These are phyloP conservation scores for Moesziomyces antarcticus DNA, from an alignment of 1,284 basidiomycete species.

Conservation along the genomic window DNA sequence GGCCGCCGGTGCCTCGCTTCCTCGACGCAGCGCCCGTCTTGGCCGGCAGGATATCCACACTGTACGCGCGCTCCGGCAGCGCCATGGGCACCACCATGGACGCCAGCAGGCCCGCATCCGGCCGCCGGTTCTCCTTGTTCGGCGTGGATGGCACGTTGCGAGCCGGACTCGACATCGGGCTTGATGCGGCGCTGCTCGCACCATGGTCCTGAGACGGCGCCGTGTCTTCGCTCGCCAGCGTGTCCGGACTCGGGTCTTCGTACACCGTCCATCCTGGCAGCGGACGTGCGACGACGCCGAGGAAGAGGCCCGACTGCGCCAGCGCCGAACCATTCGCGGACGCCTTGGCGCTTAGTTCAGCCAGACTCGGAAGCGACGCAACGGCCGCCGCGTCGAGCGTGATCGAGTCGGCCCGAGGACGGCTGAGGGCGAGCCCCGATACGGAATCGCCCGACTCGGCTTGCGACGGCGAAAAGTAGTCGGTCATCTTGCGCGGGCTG, in stretches of 20 bases:
- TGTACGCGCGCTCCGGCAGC: slow-evolving; percentile 35
- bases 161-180: slow-evolving; percentile 5
- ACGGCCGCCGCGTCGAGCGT: slow-evolving; percentile 12
- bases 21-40: slow-evolving; percentile 16
- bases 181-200: neutral
- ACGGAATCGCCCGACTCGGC: neutral
- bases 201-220: slow-evolving; percentile 35
- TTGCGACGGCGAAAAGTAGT: slow-evolving; percentile 24
- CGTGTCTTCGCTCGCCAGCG: slow-evolving; percentile 17
- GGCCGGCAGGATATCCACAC: slow-evolving; percentile 19
- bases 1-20: slow-evolving; percentile 43
- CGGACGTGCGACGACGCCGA: slow-evolving; percentile 34
- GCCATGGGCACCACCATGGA: slow-evolving; percentile 23
- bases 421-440: neutral
- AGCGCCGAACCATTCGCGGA: slow-evolving; percentile 16
- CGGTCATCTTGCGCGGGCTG: slow-evolving; percentile 37
- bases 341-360: slow-evolving; percentile 9
- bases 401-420: slow-evolving; percentile 25
- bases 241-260: slow-evolving; percentile 12
- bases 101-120: slow-evolving; percentile 21
- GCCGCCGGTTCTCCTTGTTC: slow-evolving; percentile 42
- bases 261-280: slow-evolving; percentile 33
- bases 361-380: slow-evolving; percentile 8
- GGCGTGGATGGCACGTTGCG: slow-evolving; percentile 21
- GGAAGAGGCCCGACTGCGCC: slow-evolving; percentile 32